Conservation (phyloP, 371 early-diverging fungal species). For the Cokeromyces recurvatus region DNA sequence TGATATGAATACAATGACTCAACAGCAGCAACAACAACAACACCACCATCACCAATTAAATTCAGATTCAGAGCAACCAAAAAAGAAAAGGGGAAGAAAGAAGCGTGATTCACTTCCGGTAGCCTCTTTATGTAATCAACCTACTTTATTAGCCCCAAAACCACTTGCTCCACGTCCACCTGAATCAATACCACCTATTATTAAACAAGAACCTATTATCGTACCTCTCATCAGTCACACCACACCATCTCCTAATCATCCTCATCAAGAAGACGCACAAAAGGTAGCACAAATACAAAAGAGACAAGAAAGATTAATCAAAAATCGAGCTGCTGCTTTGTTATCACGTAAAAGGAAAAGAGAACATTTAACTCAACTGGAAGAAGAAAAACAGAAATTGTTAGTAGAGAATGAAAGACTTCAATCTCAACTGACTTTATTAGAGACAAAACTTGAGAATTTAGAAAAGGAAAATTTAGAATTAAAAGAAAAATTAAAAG, state of each 20-base stretch:
- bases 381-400: constrained; percentile 62
- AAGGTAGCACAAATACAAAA: constrained; percentile 51
- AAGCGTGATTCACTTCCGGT: constrained; percentile 33
- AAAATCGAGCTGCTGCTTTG: constrained; percentile 89
- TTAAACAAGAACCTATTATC: constrained; percentile 4
- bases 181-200: not conserved
- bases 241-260: no score
- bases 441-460: constrained; percentile 48
- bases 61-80: constrained; percentile 21
- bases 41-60: not conserved
- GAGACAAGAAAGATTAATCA: constrained; percentile 82
- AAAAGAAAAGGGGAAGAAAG: constrained; percentile 43
- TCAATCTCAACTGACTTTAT: constrained; percentile 46
- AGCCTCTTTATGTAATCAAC: constrained; percentile 1
- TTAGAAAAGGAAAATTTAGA: constrained; percentile 32
- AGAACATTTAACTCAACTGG: constrained; percentile 76
- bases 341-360: constrained; percentile 85
- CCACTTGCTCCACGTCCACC: constrained; percentile 14
- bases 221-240: no score
- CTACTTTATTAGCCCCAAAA: constrained; percentile 24
- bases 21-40: not conserved
- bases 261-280: constrained; percentile 21
- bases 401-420: constrained; percentile 59
- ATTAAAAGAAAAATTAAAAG: constrained; percentile 4
- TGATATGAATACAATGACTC: no score